Evolutionary conservation across 2,329 filamentous ascomycete species (phyloP).

Genomic region (Ophiostoma pallidulum): DNA sequence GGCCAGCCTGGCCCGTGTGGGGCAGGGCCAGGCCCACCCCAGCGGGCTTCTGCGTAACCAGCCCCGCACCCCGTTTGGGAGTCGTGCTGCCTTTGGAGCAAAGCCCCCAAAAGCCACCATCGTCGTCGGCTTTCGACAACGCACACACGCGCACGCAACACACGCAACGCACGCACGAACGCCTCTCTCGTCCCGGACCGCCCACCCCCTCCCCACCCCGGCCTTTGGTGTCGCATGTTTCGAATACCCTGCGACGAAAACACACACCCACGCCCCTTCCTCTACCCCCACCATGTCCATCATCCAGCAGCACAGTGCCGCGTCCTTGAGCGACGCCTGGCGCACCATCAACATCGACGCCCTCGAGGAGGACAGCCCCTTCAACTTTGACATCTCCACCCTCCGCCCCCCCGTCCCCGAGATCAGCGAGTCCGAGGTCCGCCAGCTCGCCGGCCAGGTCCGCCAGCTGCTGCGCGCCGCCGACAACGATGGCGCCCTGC

Average conservation of each 20-base stretch:
- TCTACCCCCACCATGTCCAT: slow-evolving; percentile 45
- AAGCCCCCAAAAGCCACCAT: background rate
- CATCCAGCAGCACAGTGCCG: slow-evolving; percentile 54
- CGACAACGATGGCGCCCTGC: slow-evolving; percentile 77
- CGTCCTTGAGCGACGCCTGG: slow-evolving; percentile 55
- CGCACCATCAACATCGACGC: slow-evolving; percentile 93
- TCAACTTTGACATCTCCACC: slow-evolving; percentile 84
- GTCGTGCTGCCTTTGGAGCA: slow-evolving; percentile 1
- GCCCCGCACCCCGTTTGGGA: slow-evolving; percentile 7
- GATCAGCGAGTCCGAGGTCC: slow-evolving; percentile 67
- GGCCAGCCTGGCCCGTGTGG: too few relatives aligned
- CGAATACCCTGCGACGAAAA: background rate
- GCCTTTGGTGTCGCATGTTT: background rate
- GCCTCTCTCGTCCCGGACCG: background rate
- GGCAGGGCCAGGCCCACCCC: background rate
- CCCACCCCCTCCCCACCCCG: background rate
- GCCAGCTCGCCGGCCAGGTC: slow-evolving; percentile 68
- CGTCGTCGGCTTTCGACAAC: too few relatives aligned
- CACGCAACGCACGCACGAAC: too few relatives aligned
- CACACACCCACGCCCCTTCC: background rate
- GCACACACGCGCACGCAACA: too few relatives aligned
- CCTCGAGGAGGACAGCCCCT: slow-evolving; percentile 77
- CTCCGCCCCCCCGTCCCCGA: slow-evolving; percentile 70
- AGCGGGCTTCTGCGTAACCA: background rate
- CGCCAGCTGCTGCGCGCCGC: slow-evolving; percentile 80